These are phyloP conservation scores for Scutellaria galericulata DNA, from an alignment of 257 asterid genomes.

Conservation along the genomic window DNA sequence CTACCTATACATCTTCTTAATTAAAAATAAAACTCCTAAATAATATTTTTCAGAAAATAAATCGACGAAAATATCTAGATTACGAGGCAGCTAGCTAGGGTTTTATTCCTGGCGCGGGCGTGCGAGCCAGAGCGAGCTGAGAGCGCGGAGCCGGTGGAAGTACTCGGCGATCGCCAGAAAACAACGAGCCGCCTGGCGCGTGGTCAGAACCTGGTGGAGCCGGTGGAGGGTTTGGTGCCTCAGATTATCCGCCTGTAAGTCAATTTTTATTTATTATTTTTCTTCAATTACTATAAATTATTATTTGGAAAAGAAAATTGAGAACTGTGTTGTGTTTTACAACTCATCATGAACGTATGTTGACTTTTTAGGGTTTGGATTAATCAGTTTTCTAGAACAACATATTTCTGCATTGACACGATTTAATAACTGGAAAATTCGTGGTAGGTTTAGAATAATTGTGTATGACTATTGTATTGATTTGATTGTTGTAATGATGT, in stretches of 20 bases:
- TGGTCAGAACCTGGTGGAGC: conserved; percentile 69
- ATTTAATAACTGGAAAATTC: conserved; percentile 28
- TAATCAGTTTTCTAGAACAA: conserved; percentile 27
- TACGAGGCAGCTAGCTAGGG: conserved; percentile 19
- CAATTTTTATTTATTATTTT: not conserved
- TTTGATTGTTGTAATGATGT: conserved; percentile 25
- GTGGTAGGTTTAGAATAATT: conserved; percentile 20
- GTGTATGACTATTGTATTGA: conserved; percentile 4
- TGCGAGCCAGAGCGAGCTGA: conserved; percentile 80
- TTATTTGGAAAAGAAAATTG: not conserved
- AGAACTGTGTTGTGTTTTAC: conserved; percentile 10
- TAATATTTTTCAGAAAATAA: conserved; percentile 1
- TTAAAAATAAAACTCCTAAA: conserved; percentile 34
- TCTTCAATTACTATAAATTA: not conserved
- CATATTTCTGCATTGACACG: conserved; percentile 41
- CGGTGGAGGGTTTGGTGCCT: conserved; percentile 75
- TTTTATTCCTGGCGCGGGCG: conserved; percentile 65
- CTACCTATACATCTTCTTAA: conserved; percentile 46
- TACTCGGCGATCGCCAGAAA: conserved; percentile 75
- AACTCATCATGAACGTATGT: conserved; percentile 40
- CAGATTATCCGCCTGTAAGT: conserved; percentile 71
- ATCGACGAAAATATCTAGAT: conserved; percentile 31
- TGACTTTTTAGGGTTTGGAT: conserved; percentile 38
- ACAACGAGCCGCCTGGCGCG: conserved; percentile 74
- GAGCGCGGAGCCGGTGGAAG: conserved; percentile 86